Evolutionary conservation across 2,329 filamentous ascomycete genomes (phyloP).

Genomic region (Phialophora tarda): DNA sequence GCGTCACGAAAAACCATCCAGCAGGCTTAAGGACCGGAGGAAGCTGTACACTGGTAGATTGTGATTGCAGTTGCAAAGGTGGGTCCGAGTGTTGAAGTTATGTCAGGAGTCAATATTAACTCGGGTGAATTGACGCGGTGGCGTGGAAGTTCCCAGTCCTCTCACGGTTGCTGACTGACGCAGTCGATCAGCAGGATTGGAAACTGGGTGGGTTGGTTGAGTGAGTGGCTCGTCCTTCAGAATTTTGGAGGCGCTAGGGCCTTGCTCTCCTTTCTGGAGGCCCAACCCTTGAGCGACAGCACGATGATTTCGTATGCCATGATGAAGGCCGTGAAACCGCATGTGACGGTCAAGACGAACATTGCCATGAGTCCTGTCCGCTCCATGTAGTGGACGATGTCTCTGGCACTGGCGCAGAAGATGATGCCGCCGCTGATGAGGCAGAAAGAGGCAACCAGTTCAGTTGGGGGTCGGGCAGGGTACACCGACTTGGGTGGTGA

Average conservation of each 20-base stretch:
- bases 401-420: conserved; percentile 87
- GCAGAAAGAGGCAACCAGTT: conserved; percentile 85
- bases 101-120: not conserved
- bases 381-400: conserved; percentile 78
- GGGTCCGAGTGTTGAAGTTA: not conserved
- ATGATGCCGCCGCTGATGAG: conserved; percentile 85
- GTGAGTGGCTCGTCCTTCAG: not conserved
- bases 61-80: not conserved
- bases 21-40: conserved; percentile 6
- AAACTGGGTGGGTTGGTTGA: not conserved
- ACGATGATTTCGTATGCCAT: conserved; percentile 83
- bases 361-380: conserved; percentile 80
- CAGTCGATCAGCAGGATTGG: not conserved
- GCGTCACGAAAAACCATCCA: conserved; percentile 6
- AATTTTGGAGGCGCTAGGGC: conserved; percentile 1
- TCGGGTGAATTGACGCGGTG: not conserved
- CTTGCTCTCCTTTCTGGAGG: conserved; percentile 55
- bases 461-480: conserved; percentile 84
- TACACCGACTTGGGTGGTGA: conserved; percentile 79
- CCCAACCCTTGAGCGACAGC: conserved; percentile 88
- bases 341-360: conserved; percentile 88
- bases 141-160: not conserved
- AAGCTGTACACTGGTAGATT: not conserved
- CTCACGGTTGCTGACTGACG: not conserved
- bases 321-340: conserved; percentile 79